These are phyloP conservation scores for Coffea eugenioides DNA, from an alignment of 257 asterid genomes.

Conservation along the genomic window DNA sequence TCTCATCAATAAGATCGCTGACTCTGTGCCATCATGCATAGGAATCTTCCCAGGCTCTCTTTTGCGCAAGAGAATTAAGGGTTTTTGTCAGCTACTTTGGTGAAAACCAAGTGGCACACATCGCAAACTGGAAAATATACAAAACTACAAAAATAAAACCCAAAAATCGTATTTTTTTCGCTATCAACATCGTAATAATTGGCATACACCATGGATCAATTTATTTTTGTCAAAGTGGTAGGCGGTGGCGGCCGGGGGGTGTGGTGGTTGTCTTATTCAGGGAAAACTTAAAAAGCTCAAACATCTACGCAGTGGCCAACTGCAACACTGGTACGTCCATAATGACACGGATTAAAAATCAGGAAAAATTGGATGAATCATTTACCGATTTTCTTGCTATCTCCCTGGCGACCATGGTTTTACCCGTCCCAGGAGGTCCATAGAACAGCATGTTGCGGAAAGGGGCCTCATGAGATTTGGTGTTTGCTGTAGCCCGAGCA, in stretches of 20 bases:
- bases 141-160: neutral
- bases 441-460: slow-evolving; percentile 96
- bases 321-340: neutral
- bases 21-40: neutral
- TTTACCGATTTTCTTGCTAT: slow-evolving; percentile 95
- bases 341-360: neutral
- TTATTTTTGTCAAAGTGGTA: neutral
- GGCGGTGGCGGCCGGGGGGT: too few species aligned
- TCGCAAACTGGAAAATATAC: too few species aligned
- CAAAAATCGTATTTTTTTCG: neutral
- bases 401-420: slow-evolving; percentile 98
- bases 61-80: too few species aligned
- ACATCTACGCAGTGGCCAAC: neutral
- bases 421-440: slow-evolving; percentile 99
- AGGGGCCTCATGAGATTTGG: slow-evolving; percentile 91
- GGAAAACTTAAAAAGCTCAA: neutral
- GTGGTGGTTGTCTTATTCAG: too few species aligned
- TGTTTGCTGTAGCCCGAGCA: slow-evolving; percentile 94
- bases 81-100: too few species aligned
- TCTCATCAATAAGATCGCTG: neutral
- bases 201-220: neutral
- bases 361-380: neutral
- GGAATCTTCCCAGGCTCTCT: too few species aligned
- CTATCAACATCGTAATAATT: neutral
- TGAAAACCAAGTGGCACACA: too few species aligned